Conservation (phyloP, 257 asterid species). For the Nicotiana undulata region DNA sequence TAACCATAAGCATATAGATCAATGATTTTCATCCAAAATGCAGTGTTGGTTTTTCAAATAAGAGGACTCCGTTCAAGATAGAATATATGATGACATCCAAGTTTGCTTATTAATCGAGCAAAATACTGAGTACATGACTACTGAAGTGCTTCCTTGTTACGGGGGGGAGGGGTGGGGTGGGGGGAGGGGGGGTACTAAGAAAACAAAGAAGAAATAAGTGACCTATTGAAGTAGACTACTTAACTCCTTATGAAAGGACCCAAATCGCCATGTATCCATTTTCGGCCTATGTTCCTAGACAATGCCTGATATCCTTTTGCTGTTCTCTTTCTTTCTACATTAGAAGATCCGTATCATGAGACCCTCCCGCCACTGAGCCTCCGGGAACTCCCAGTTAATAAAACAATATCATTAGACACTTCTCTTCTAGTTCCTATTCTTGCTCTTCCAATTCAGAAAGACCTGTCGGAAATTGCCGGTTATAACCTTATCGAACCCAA, state of each 20-base stretch:
- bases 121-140: too few species aligned
- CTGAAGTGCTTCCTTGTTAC: neutral
- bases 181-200: neutral
- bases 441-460: too few species aligned
- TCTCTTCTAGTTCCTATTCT: too few species aligned
- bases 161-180: too few species aligned
- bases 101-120: neutral
- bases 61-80: neutral
- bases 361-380: too few species aligned
- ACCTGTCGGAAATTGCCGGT: too few species aligned
- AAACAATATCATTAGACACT: too few species aligned
- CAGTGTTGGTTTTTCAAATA: neutral
- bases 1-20: neutral
- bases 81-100: neutral
- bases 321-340: neutral
- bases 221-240: neutral
- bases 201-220: neutral
- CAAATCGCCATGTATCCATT: too few species aligned
- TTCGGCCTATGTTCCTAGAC: neutral
- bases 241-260: too few species aligned
- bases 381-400: too few species aligned
- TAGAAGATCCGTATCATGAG: neutral
- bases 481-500: neutral
- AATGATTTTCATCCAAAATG: neutral
- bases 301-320: neutral